Evolutionary conservation across 768 basidiomycete species (phyloP).

Genomic region (Lactifluus hygrophoroides): DNA sequence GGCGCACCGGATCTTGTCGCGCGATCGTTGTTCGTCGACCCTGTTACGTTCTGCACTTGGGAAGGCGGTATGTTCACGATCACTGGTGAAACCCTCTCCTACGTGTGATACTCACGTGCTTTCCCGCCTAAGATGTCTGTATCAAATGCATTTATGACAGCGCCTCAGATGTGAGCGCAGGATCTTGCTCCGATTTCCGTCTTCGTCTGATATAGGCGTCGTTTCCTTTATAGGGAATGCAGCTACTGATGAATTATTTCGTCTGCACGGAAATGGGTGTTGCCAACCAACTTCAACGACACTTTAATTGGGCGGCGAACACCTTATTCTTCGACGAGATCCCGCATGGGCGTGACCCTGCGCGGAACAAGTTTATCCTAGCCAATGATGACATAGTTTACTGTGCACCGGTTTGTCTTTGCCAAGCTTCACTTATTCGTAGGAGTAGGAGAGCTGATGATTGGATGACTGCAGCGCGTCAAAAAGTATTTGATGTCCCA

Average conservation of each 20-base stretch:
- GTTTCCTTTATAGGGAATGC: conserved; percentile 45
- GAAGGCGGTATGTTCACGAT: conserved; percentile 61
- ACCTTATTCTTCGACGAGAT: conserved; percentile 89
- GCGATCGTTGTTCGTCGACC: conserved; percentile 86
- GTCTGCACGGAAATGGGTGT: conserved; percentile 83
- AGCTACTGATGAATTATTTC: conserved; percentile 81
- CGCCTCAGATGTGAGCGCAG: conserved; percentile 47
- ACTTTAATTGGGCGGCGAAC: conserved; percentile 83
- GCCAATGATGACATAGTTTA: conserved; percentile 81
- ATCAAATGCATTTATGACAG: conserved; percentile 81
- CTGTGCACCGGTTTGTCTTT: conserved; percentile 48
- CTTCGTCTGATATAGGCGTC: conserved; percentile 1
- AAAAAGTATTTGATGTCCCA: conserved; percentile 68
- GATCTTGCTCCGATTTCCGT: not conserved
- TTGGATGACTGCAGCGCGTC: conserved; percentile 44
- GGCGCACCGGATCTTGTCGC: conserved; percentile 55
- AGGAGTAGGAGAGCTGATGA: not conserved
- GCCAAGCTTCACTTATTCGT: not conserved
- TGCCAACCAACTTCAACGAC: conserved; percentile 73
- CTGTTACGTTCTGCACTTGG: conserved; percentile 87
- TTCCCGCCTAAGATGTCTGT: conserved; percentile 58
- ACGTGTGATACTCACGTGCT: conserved; percentile 1
- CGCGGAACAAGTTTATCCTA: conserved; percentile 63
- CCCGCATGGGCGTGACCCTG: conserved; percentile 61
- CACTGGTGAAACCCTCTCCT: not conserved